These are phyloP conservation scores for Annulohypoxylon stygium DNA, from an alignment of 495 filamentous ascomycete species.

Conservation along the genomic window DNA sequence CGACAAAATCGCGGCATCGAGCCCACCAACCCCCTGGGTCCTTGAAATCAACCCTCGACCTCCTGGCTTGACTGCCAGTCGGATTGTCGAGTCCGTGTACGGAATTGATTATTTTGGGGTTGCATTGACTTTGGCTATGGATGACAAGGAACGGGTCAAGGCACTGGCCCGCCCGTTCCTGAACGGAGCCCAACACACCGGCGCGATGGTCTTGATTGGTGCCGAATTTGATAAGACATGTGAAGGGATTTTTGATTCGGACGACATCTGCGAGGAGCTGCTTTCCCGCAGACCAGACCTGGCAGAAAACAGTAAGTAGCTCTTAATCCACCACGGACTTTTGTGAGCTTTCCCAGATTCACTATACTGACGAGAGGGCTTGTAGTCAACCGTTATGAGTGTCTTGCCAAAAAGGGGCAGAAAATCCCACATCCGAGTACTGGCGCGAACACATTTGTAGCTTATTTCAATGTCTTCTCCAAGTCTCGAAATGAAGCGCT, in stretches of 20 bases:
- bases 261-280: conserved; percentile 55
- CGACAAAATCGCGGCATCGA: background rate
- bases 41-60: conserved; percentile 58
- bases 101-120: conserved; percentile 59
- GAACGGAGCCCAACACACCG: conserved; percentile 47
- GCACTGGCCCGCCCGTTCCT: conserved; percentile 50
- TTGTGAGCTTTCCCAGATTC: background rate
- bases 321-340: background rate
- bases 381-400: conserved; percentile 45
- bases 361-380: conserved; percentile 10
- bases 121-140: conserved; percentile 47
- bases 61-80: conserved; percentile 49
- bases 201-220: conserved; percentile 44
- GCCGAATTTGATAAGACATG: conserved; percentile 46
- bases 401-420: conserved; percentile 51
- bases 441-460: conserved; percentile 50
- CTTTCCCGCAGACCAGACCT: conserved; percentile 51
- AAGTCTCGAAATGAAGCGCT: conserved; percentile 48
- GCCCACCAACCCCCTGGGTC: conserved; percentile 47
- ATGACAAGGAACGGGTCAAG: conserved; percentile 48
- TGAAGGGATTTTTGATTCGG: conserved; percentile 55
- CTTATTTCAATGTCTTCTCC: conserved; percentile 56
- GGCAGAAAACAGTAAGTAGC: conserved; percentile 39
- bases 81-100: conserved; percentile 53
- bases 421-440: conserved; percentile 49